Evolutionary conservation across 768 basidiomycete genomes (phyloP).

Genomic region (Kwoniella sp.): DNA sequence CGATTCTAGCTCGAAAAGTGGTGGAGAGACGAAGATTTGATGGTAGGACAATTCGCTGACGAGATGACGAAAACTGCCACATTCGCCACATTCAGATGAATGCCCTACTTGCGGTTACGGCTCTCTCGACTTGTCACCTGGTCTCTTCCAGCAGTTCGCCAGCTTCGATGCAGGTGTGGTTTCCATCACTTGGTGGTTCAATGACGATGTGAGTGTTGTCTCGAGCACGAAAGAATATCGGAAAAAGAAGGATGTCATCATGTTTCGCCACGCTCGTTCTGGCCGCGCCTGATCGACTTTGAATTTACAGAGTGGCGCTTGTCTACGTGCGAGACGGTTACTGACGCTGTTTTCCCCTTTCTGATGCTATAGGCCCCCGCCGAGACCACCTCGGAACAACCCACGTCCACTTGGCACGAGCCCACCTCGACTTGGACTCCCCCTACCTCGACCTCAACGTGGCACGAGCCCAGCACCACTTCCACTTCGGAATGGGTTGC

Average conservation of each 20-base stretch:
- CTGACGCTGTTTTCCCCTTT: slow-evolving; percentile 10
- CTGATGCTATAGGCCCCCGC: slow-evolving; percentile 18
- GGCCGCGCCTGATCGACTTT: no score
- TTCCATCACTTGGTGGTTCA: slow-evolving; percentile 49
- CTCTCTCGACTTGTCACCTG: slow-evolving; percentile 44
- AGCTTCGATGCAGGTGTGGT: slow-evolving; percentile 32
- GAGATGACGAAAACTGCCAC: no score
- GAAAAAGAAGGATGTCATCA: no score
- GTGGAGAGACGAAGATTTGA: no score
- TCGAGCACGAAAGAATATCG: no score
- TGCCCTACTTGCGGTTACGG: slow-evolving; percentile 51
- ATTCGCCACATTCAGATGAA: slow-evolving; percentile 31
- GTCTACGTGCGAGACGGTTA: neutral
- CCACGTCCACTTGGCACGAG: slow-evolving; percentile 24
- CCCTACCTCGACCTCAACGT: slow-evolving; percentile 21
- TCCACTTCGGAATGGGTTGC: slow-evolving; percentile 11
- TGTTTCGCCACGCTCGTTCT: no score
- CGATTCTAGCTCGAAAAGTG: neutral
- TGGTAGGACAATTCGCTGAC: no score
- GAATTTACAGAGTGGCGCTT: no score
- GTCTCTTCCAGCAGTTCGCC: slow-evolving; percentile 47
- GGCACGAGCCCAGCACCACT: slow-evolving; percentile 19
- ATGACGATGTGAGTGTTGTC: slow-evolving; percentile 20
- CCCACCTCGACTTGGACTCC: slow-evolving; percentile 31
- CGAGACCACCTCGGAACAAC: slow-evolving; percentile 10